phyloP scores from a whole-genome alignment of 306 rosid species.

The Psophocarpus tetragonolobus region DNA sequence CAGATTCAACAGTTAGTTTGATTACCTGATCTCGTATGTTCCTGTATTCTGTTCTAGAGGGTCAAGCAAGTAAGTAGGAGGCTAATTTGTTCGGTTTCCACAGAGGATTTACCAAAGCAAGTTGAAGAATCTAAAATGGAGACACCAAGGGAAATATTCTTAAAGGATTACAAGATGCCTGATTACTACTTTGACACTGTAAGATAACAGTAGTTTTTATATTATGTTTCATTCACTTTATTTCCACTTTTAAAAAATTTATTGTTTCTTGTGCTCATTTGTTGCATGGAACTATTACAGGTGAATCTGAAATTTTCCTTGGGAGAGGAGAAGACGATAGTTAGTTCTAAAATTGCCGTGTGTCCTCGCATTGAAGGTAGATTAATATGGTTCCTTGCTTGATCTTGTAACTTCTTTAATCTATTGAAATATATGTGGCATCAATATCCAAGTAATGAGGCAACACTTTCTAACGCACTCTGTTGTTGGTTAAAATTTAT shows the following conservation, averaged over 20 bases:
- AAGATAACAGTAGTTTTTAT: conserved; percentile 25
- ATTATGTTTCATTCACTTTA: conserved; percentile 25
- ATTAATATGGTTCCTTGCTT: conserved; percentile 18
- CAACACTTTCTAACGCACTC: too few species aligned
- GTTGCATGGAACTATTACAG: conserved; percentile 47
- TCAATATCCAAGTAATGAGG: conserved; percentile 21
- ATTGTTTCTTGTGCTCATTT: conserved; percentile 7
- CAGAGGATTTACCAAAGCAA: conserved; percentile 58
- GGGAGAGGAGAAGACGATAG: conserved; percentile 87
- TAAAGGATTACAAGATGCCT: conserved; percentile 89
- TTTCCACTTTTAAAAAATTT: conserved; percentile 1
- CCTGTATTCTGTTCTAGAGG: conserved; percentile 52
- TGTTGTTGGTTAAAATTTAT: too few species aligned
- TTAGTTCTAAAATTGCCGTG: conserved; percentile 77
- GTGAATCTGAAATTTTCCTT: conserved; percentile 78
- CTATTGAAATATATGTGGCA: conserved; percentile 18
- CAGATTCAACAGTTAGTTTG: neutral
- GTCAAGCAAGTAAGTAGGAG: conserved; percentile 56
- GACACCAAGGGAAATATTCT: conserved; percentile 78
- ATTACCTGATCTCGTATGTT: conserved; percentile 23
- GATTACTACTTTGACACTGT: conserved; percentile 91
- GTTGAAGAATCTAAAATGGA: conserved; percentile 79
- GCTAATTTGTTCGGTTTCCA: conserved; percentile 78
- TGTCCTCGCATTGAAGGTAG: conserved; percentile 78
- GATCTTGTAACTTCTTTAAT: conserved; percentile 25